Base-by-base conservation (phyloP, 352 stramenopile genomes). In the Phytophthora colocasiae region DNA sequence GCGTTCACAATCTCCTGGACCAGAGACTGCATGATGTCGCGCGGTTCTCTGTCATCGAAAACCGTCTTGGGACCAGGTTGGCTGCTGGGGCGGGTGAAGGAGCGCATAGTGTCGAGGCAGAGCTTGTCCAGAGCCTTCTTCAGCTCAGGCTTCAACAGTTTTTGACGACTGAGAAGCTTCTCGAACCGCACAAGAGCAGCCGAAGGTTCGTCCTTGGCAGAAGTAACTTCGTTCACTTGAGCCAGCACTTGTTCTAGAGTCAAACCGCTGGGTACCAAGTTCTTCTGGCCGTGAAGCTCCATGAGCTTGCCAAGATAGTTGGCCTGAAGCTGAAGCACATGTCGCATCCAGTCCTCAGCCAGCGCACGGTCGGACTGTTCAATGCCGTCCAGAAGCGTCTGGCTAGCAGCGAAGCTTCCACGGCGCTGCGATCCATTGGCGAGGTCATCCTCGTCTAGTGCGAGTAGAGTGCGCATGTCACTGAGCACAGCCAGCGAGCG, bases 21-120 rank as follows among this genome's bases (percentile, higher is more conserved):
- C 5, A 93, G 76, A 52, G 85, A 91, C 40, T 80, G 78, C 75
- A 93, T 88, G 24, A 93, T 80, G 54, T 92, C 83, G 14, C 75
- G 69, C 11, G 81, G 54, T 15, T 85, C 73, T 39, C 80, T 77
- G 45, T 81, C 59, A 19, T 80, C 70, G 53, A 90, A 93, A 17
- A 91, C 58, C 15, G 53, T 62, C 43, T 66, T 58, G 31, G 59
- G 56, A 32, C 66, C 40, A 11, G 68, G 41, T 32, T 71, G 22
- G 31, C 66, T 76, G 45, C 65, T 75, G 24, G 56, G 26, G 7
- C 54, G 53, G 31, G 75, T 83, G 47, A 90, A 85, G 6, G 75
- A 80, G 31, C 58, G 66, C 77, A 93, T 87, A 8, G 83, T 87
- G 47, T 91, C 78, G 29, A 79, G 69, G 62, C 77, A 90, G 14